Evolutionary conservation across 352 stramenopile species (phyloP).

Genomic region (Pythium vanterpoolii): DNA sequence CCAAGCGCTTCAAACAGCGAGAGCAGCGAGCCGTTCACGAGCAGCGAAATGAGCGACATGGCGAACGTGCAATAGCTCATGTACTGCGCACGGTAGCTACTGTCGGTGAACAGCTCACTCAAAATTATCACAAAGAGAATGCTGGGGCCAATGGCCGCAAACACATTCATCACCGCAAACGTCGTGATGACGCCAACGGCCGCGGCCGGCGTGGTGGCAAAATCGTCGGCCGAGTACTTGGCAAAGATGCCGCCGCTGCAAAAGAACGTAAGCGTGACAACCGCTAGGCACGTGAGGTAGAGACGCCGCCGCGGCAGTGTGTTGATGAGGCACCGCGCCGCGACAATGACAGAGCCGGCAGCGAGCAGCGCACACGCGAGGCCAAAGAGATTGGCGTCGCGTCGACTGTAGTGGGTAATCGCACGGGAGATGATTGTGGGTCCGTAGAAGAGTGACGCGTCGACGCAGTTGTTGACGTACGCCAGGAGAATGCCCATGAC

Average conservation of each 20-base stretch:
- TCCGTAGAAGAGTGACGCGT: constrained; percentile 86
- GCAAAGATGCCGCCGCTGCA: constrained; percentile 67
- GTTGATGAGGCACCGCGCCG: constrained; percentile 64
- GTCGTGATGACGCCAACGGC: constrained; percentile 57
- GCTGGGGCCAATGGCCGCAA: constrained; percentile 67
- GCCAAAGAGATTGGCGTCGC: constrained; percentile 75
- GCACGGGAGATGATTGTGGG: constrained; percentile 79
- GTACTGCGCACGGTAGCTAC: constrained; percentile 73
- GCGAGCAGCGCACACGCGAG: constrained; percentile 68
- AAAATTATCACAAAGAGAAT: constrained; percentile 85
- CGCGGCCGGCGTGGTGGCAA: constrained; percentile 37
- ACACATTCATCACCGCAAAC: constrained; percentile 73
- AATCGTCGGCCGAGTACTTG: constrained; percentile 60
- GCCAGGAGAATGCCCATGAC: constrained; percentile 72
- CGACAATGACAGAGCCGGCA: constrained; percentile 64
- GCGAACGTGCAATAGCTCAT: constrained; percentile 89
- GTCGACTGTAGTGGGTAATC: constrained; percentile 46
- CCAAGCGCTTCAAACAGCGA: constrained; percentile 70
- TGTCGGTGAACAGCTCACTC: constrained; percentile 81
- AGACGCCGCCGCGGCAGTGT: constrained; percentile 60
- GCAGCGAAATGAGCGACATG: constrained; percentile 83
- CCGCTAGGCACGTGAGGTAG: constrained; percentile 66
- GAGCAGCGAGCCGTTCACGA: constrained; percentile 81
- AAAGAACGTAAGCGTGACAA: constrained; percentile 70
- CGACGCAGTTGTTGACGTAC: constrained; percentile 87